phyloP scores from a whole-genome alignment of 441 rosid genomes.

The Macaranga tanarius region DNA sequence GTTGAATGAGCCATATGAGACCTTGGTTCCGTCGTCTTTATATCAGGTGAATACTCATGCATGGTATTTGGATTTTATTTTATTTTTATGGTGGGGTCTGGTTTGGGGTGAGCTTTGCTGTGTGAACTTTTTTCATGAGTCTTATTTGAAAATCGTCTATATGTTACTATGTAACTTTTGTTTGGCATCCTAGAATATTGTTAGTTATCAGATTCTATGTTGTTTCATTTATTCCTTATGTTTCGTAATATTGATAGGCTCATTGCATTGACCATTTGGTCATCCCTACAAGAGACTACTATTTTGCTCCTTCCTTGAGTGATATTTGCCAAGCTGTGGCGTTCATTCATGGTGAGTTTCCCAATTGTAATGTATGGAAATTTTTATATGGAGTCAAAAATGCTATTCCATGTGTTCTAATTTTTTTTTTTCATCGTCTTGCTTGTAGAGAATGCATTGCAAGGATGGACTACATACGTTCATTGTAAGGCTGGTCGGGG shows the following conservation, averaged over 20 bases:
- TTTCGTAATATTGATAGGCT: constrained; percentile 41
- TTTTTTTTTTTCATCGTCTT: constrained; percentile 2
- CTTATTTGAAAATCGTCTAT: not conserved
- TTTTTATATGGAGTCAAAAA: not conserved
- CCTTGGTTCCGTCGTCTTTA: constrained; percentile 87
- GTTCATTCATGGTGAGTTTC: constrained; percentile 67
- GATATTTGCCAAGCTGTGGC: constrained; percentile 84
- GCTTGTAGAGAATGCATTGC: constrained; percentile 55
- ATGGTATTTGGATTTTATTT: too few relatives aligned
- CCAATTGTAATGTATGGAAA: not conserved
- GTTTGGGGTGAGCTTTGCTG: not conserved
- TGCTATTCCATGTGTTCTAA: not conserved
- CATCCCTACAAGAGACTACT: constrained; percentile 95
- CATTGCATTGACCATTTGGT: constrained; percentile 83
- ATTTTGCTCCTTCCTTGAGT: constrained; percentile 85
- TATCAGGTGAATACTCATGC: constrained; percentile 54
- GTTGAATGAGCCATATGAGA: constrained; percentile 87
- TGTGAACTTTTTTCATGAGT: not conserved
- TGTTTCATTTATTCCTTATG: not conserved
- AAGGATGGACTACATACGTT: constrained; percentile 67
- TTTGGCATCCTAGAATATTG: not conserved
- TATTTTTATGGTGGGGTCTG: not conserved
- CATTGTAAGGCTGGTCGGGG: constrained; percentile 99
- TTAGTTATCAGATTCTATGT: not conserved
- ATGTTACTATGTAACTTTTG: not conserved